Base-by-base conservation (phyloP, 2,329 filamentous ascomycete genomes). In the Penicillium digitatum region DNA sequence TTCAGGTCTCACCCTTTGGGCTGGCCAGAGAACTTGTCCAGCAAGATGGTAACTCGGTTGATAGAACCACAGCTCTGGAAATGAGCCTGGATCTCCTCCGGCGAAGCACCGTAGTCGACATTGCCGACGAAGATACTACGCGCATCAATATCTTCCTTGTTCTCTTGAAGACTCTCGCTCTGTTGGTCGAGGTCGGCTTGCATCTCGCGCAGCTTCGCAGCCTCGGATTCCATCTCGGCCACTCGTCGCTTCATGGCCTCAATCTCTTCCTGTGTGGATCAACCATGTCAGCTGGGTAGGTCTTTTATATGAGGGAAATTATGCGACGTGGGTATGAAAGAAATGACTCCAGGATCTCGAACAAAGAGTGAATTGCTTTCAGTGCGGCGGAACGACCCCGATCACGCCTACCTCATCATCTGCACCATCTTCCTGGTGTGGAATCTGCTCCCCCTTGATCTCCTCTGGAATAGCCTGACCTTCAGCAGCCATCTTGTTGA, bases 61-160 rank as follows among this genome's bases (percentile, higher is more conserved):
- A 99, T 99, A 64, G 89, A 90, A 57, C 94, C 94, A 68, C 91
- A 95, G 79, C 87, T 95, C 80, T 96, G 91, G 78, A 99, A 99
- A 72, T 99, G 94, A 56, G 91, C 90, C 79, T 99, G 94, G 56
- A 99, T 94, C 79, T 99, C 94, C 77, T 99, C 94, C 2, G 94
- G 94, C 27, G 91, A 95, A 22, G 93, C 92, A 59, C 90, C 92
- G 75, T 99, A 99, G 76, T 99, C 94, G 63, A 99, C 94, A 67
- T 99, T 99, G 64, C 94, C 94, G 42, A 99, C 94, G 73, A 99
- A 99, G 75, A 99, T 91, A 77, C 91, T 96, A 68, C 94, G 87
- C 63, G 87, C 87, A 76, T 99, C 94, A 56, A 99, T 86, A 64
- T 96, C 95, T 73, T 96, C 92, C 76, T 95, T 95, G 78, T 92